Percentiles rank a stretch among this genome's conserved stretches.
Evolutionary conservation across 2,329 filamentous ascomycete species (phyloP).

Genomic region (Sporothrix pallida): DNA sequence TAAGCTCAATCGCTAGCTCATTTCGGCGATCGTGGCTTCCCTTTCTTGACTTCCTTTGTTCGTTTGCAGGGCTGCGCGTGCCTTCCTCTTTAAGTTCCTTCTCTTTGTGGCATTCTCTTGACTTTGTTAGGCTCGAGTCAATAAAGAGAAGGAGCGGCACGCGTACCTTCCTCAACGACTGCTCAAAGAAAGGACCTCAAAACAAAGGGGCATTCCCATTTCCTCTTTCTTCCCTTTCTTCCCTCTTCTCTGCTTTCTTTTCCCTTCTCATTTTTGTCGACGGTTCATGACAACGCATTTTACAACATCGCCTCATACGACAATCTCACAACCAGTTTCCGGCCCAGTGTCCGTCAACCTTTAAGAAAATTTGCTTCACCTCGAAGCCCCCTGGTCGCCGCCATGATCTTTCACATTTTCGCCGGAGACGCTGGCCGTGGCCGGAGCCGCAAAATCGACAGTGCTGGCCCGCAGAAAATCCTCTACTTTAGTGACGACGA

Average conservation of each 20-base stretch:
- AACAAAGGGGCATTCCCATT: slow-evolving; percentile 3
- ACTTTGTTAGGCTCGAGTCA: neutral
- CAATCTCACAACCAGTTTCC: neutral
- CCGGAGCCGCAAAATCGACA: neutral
- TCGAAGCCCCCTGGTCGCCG: neutral
- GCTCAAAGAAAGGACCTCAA: neutral
- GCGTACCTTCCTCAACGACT: slow-evolving; percentile 19
- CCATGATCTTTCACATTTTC: slow-evolving; percentile 18
- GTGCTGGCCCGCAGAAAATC: neutral
- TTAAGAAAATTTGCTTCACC: neutral
- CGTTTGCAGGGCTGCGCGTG: slow-evolving; percentile 7
- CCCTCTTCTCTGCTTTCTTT: neutral
- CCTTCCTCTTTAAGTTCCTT: slow-evolving; percentile 14
- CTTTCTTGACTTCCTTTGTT: slow-evolving; percentile 8
- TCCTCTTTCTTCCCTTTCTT: neutral
- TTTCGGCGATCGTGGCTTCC: slow-evolving; percentile 25
- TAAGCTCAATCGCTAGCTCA: slow-evolving; percentile 18
- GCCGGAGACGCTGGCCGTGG: neutral
- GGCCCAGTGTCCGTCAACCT: too few relatives aligned
- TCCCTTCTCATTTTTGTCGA: neutral
- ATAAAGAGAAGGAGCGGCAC: slow-evolving; percentile 26
- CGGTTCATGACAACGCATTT: neutral
- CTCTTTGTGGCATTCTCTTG: neutral
- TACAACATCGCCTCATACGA: neutral
- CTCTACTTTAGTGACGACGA: slow-evolving; percentile 31